Base-by-base conservation (phyloP, 805 yeast genomes). In the Lachancea kluyveri region DNA sequence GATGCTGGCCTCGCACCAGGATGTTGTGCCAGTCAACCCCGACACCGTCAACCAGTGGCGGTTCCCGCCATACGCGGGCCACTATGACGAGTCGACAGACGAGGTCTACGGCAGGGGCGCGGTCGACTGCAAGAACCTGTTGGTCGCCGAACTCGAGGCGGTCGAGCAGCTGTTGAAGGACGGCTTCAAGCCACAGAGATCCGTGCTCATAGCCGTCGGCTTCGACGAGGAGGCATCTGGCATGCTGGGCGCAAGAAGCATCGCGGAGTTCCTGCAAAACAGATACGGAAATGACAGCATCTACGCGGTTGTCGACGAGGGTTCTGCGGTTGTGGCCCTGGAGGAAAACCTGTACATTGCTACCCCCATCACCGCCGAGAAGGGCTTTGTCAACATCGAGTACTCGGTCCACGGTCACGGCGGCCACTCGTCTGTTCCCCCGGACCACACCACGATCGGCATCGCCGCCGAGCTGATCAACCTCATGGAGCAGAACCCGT, bases 171-270 rank as follows among this genome's bases (percentile, higher is more conserved):
- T 80, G 20, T 49, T 81, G 21, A 46, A 59, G 22, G 55, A 58
- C 18, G 77, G 67, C 1, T 80, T 67, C 57, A 35, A 51, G 27
- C 84, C 87, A 11, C 53, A 65, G 31, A 71, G 94, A 55, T 68
- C 84, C 2, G 52, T 82, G 9, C 40, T 84, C 8, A 50, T 79
- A 2, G 76, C 83, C 0, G 72, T 79, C 46, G 94, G 94, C 1
- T 80, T 74, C 44, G 95, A 85, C 50, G 95, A 85, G 60, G 95
- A 85, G 52, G 67, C 75, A 8, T 63, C 70, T 25, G 92, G 92
- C 6, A 42, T 49, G 8, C 57, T 65, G 11, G 88, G 88, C 31
- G 94, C 94, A 5, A 42, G 50, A 1, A 33, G 33, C 8, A 34
- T 84, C 12, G 66, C 70, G 7, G 42, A 65, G 22, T 60, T 58